Percentiles rank a stretch among this genome's conserved stretches.
These are phyloP conservation scores for Nepenthes gracilis DNA, from an alignment of 148 eudicot genomes.

Conservation along the genomic window DNA sequence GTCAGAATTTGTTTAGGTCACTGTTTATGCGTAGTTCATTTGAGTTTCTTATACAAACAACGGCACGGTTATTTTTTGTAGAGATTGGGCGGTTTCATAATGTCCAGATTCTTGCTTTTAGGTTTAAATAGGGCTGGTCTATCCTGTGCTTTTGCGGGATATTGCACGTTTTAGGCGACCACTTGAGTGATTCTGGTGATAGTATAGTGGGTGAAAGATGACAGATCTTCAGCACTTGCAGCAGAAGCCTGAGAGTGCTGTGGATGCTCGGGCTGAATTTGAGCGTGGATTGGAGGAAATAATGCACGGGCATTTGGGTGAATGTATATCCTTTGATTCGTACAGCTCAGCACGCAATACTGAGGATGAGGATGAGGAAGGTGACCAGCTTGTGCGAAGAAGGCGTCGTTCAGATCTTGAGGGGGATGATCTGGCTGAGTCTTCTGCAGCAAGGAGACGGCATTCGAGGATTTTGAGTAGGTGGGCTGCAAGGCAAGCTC, in stretches of 20 bases:
- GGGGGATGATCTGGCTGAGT: slow-evolving; percentile 90
- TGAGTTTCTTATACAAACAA: slow-evolving; percentile 8
- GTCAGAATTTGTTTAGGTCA: slow-evolving; percentile 9
- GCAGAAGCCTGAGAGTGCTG: slow-evolving; percentile 63
- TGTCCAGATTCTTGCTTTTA: slow-evolving; percentile 2
- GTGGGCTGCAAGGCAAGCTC: slow-evolving; percentile 96
- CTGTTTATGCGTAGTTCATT: slow-evolving; percentile 9
- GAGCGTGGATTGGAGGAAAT: slow-evolving; percentile 77
- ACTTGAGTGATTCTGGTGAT: slow-evolving; percentile 11
- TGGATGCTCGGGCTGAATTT: slow-evolving; percentile 44
- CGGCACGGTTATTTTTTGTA: slow-evolving; percentile 18
- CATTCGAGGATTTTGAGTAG: slow-evolving; percentile 76
- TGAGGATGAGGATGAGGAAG: slow-evolving; percentile 75
- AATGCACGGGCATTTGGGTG: slow-evolving; percentile 76
- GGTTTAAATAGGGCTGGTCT: neutral
- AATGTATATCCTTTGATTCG: slow-evolving; percentile 76
- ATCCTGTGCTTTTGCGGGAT: slow-evolving; percentile 6
- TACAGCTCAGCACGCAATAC: slow-evolving; percentile 68
- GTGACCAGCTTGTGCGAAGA: slow-evolving; percentile 76
- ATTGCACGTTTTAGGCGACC: slow-evolving; percentile 10
- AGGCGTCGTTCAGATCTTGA: slow-evolving; percentile 86
- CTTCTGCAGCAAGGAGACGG: slow-evolving; percentile 88
- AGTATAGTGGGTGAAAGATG: slow-evolving; percentile 24
- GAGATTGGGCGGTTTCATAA: slow-evolving; percentile 11
- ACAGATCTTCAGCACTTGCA: slow-evolving; percentile 55